Evolutionary conservation across 768 basidiomycete species (phyloP), one percentile per base, ranked within the genome.

Genomic region (Pisolithus orientalis): DNA sequence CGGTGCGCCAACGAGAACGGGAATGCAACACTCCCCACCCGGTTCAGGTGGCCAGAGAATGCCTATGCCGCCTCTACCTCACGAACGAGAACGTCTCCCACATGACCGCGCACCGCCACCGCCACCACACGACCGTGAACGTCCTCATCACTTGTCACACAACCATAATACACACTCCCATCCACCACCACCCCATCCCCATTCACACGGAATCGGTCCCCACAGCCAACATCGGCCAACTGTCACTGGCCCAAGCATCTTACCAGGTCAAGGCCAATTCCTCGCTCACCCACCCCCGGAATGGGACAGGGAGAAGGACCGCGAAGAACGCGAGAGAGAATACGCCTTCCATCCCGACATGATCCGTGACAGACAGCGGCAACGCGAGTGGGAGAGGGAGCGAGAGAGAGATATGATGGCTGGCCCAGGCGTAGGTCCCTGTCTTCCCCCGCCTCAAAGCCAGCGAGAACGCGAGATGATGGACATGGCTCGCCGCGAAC

Each of bases 221-320:
- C 49, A 29, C 38, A 21, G 6, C 16, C 46, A 32, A n/a, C 46
- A 47, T 24, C 46, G 46, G 31, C 45, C 28, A 32, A 31, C 14
- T 24, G 45, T 21, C 21, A 21, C 21, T 21, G 45, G 16, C 31
- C 45, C 17, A 31, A 31, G 46, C 1, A 28, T 31, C 25, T 14
- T 52, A 1, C 66, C 67, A 0, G 66, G 67, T 4, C 66, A 69
- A 42, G 60, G 67, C 39, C 64, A 67, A 39, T 69, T 67, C 51
- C 67, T 65, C 40, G 31, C 60, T 0, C 60, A 62, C 37, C 61
- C 65, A 27, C 25, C n/a, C 27, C 58, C 65, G 4, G 65, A 66
- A 8, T 67, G 65, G 65, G 65, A 49, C 17, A 28, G 48, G 13
- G 48, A 49, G n/a, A 47, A 34, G 7, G 45, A 47, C 8, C 46